These are phyloP conservation scores for Pulveroboletus sp. DNA, from an alignment of 768 basidiomycete genomes.

Conservation along the genomic window DNA sequence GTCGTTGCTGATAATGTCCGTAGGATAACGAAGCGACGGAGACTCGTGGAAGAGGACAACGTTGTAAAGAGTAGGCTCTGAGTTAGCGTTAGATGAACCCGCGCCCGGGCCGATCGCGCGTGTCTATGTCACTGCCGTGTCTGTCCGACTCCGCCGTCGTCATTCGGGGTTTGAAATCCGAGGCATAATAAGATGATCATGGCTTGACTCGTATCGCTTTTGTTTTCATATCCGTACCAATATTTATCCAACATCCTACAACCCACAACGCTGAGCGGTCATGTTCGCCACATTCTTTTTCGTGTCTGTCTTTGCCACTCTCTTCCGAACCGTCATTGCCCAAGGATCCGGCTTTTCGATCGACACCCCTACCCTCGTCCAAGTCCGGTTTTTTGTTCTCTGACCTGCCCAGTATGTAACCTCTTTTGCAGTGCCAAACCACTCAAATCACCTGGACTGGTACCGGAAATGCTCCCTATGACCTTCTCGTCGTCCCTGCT, in stretches of 20 bases:
- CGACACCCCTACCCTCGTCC: constrained; percentile 45
- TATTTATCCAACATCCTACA: constrained; percentile 10
- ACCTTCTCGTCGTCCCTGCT: constrained; percentile 51
- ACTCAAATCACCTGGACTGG: constrained; percentile 50
- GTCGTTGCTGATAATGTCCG: background rate
- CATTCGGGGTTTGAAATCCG: constrained; percentile 22
- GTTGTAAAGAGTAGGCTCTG: constrained; percentile 29
- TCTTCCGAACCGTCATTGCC: constrained; percentile 50
- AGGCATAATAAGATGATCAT: constrained; percentile 10
- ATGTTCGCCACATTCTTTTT: constrained; percentile 83
- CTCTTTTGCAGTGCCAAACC: constrained; percentile 46
- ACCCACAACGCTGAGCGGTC: constrained; percentile 22
- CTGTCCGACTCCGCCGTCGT: too few relatives aligned
- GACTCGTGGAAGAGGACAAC: constrained; percentile 24
- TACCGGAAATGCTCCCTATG: constrained; percentile 46
- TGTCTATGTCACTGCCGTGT: too few relatives aligned
- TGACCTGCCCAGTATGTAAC: background rate
- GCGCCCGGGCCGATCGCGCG: too few relatives aligned
- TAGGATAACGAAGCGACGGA: constrained; percentile 32
- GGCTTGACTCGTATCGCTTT: background rate
- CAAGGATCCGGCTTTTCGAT: constrained; percentile 42
- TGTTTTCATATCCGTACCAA: constrained; percentile 16
- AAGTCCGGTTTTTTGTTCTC: constrained; percentile 39
- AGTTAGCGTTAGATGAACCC: too few relatives aligned
- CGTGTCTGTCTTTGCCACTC: constrained; percentile 59